Base-by-base conservation (phyloP, 176 grass and related monocot species). In the Eragrostis curvula region DNA sequence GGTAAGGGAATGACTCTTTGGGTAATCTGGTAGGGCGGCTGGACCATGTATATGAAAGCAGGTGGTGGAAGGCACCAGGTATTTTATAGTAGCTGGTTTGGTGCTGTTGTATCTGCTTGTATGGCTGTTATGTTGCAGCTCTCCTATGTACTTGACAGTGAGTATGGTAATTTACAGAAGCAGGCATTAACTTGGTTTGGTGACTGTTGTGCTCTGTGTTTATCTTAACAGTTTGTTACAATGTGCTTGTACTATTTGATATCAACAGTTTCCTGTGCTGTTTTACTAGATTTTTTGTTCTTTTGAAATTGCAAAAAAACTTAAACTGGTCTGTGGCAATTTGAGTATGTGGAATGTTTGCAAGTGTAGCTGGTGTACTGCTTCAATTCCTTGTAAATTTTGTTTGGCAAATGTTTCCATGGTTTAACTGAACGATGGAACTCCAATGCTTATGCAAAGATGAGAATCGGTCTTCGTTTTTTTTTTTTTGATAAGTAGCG, bases 11-110 rank as follows among this genome's bases (percentile, higher is more conserved):
- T 68, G 62, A 79, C 49, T 77, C 81, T 39, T 39, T 68, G 71
- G 62, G 42, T 79, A 59, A 66, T 84, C 74, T 82, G 55, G 70
- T 73, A 62, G 70, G n/a, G 41, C 47, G 71, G 65, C 25, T 78
- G n/a, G 53, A 47, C 46, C 25, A 55, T 77, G 77, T 36, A 74
- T 84, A 92, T 89, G 71, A 64, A 82, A 79, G 70, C 40, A 25
- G 56, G 50, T 79, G 82, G 28, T 8, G 32, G 32, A 36, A 51
- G 36, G 58, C 60, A 63, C 17, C 7, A 24, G 58, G 40, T 12
- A 27, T 52, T 79, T 64, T 84, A 15, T 24, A 15, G 39, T 83
- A 51, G 52, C 55, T 64, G 43, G 36, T 45, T 25, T 82, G 73
- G 16, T 50, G 27, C 42, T 41, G 27, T 16, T 66, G 41, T 68